Evolutionary conservation across 2,329 filamentous ascomycete genomes (phyloP).

Genomic region (Leptoxyphium fumago): DNA sequence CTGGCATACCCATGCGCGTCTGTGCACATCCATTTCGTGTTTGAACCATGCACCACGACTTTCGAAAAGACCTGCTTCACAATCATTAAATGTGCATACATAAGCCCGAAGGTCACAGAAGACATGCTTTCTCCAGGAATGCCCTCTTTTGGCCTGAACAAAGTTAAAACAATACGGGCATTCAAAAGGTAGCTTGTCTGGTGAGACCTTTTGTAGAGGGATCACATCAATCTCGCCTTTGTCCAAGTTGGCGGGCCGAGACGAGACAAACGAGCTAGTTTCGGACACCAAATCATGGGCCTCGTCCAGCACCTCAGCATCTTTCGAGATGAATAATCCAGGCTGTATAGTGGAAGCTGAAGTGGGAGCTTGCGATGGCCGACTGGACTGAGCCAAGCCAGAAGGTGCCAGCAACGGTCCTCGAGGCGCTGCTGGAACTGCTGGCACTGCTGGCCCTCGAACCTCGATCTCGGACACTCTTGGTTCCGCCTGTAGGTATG

Average conservation of each 20-base stretch:
- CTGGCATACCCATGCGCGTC: constrained; percentile 8
- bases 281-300: constrained; percentile 8
- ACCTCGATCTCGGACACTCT: not conserved
- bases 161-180: constrained; percentile 14
- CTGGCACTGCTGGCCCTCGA: not conserved
- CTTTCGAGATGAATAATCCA: constrained; percentile 1
- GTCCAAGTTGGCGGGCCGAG: not conserved
- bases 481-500: not conserved
- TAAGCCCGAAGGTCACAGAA: constrained; percentile 8
- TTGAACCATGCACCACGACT: constrained; percentile 9
- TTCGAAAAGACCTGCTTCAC: constrained; percentile 11
- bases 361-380: constrained; percentile 6
- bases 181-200: constrained; percentile 7
- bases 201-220: not conserved
- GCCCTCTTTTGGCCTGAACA: constrained; percentile 3
- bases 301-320: constrained; percentile 5
- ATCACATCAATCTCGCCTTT: not conserved
- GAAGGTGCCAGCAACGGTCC: not conserved
- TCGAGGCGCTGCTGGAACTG: not conserved
- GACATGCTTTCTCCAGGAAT: constrained; percentile 9
- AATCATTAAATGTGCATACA: constrained; percentile 10
- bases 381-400: not conserved
- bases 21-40: constrained; percentile 10
- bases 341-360: constrained; percentile 9
- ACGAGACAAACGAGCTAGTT: constrained; percentile 4